Evolutionary conservation across 768 basidiomycete species (phyloP).

Genomic region (Lentinula lateritia): DNA sequence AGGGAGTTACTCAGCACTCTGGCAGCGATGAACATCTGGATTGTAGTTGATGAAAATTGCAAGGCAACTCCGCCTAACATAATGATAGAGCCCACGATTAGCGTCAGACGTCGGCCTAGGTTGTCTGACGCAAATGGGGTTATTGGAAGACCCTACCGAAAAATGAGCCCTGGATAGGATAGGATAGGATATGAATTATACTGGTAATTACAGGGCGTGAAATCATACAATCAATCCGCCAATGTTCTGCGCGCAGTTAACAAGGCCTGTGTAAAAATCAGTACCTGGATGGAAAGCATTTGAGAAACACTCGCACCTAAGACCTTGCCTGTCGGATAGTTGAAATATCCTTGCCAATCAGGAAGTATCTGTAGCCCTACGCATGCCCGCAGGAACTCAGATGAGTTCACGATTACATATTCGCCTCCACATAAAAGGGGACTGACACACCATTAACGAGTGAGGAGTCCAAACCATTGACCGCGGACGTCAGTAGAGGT

Average conservation of each 20-base stretch:
- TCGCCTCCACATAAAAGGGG: background rate
- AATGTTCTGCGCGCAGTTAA: slow-evolving; percentile 61
- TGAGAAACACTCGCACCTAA: slow-evolving; percentile 31
- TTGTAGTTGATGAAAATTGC: slow-evolving; percentile 42
- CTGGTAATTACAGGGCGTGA: background rate
- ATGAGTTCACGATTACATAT: too few relatives aligned
- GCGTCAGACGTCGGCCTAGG: slow-evolving; percentile 53
- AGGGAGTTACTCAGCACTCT: slow-evolving; percentile 44
- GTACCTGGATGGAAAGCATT: background rate
- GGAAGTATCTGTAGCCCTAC: slow-evolving; percentile 64
- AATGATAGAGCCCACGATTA: slow-evolving; percentile 56
- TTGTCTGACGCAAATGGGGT: slow-evolving; percentile 56
- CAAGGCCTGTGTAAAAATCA: slow-evolving; percentile 37
- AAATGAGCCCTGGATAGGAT: background rate
- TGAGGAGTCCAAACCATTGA: slow-evolving; percentile 69
- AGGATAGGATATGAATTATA: too few relatives aligned
- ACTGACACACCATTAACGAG: slow-evolving; percentile 42
- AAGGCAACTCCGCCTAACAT: slow-evolving; percentile 61
- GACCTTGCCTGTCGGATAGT: slow-evolving; percentile 42
- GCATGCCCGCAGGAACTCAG: background rate
- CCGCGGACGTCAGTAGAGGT: slow-evolving; percentile 58
- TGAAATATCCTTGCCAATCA: slow-evolving; percentile 55
- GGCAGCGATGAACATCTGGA: slow-evolving; percentile 51
- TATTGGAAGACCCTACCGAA: slow-evolving; percentile 49
- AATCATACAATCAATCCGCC: slow-evolving; percentile 36